phyloP scores from a whole-genome alignment of 2,329 filamentous ascomycete genomes.

The Talaromyces piceae region DNA sequence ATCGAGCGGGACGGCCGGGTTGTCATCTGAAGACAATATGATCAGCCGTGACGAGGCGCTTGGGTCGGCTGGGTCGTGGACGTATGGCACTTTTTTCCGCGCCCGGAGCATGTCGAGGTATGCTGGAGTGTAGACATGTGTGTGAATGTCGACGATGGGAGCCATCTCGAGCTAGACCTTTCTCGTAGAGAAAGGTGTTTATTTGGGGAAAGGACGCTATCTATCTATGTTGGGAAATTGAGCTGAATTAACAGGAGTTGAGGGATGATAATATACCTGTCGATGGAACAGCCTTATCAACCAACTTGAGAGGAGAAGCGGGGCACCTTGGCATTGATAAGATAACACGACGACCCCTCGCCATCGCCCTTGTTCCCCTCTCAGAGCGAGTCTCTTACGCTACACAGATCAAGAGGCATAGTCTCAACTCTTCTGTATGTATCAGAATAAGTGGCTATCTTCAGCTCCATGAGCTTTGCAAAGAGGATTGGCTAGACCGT shows the following conservation, averaged over 20 bases:
- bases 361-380: too few relatives aligned
- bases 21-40: conserved; percentile 41
- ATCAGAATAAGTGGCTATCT: not conserved
- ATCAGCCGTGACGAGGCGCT: conserved; percentile 34
- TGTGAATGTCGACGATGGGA: conserved; percentile 53
- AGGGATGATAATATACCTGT: too few relatives aligned
- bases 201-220: not conserved
- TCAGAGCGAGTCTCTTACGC: too few relatives aligned
- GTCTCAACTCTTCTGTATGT: not conserved
- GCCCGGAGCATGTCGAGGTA: conserved; percentile 52
- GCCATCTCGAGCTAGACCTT: conserved; percentile 20
- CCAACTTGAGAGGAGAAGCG: too few relatives aligned
- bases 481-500: not conserved
- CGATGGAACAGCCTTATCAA: too few relatives aligned
- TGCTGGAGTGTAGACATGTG: conserved; percentile 55
- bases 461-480: not conserved
- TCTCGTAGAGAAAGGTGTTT: too few relatives aligned
- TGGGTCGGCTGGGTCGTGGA: conserved; percentile 31
- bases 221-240: too few relatives aligned
- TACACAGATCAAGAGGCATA: not conserved
- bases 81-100: conserved; percentile 41
- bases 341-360: too few relatives aligned
- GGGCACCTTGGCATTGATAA: too few relatives aligned
- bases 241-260: too few relatives aligned
- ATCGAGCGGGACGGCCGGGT: conserved; percentile 29